phyloP scores from a whole-genome alignment of 1,139 yeast species.

The Petasospora fabianii region DNA sequence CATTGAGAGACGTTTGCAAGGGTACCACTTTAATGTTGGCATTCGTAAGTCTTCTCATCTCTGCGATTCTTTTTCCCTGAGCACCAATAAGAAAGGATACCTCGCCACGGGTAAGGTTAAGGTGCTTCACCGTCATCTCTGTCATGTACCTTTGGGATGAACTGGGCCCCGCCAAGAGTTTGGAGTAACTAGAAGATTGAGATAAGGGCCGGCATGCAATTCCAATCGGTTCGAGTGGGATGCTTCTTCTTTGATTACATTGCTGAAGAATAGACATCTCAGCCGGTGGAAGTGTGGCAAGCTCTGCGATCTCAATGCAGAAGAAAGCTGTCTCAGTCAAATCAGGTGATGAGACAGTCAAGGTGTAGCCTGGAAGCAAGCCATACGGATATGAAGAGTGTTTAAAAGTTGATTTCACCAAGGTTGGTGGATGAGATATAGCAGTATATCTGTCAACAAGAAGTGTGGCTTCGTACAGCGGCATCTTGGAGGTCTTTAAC shows the following conservation, averaged over 20 bases:
- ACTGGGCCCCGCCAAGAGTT: too few species aligned
- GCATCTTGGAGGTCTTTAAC: constrained; percentile 2
- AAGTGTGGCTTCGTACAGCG: not conserved
- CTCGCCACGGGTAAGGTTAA: constrained; percentile 28
- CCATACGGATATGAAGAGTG: constrained; percentile 9
- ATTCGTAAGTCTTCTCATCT: constrained; percentile 25
- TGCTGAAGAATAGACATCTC: too few species aligned
- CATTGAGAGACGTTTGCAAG: too few species aligned
- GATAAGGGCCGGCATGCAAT: too few species aligned
- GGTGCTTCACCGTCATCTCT: constrained; percentile 10
- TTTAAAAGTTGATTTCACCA: not conserved
- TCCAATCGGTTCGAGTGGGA: too few species aligned
- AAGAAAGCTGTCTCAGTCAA: too few species aligned
- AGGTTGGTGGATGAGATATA: not conserved
- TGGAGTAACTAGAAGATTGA: too few species aligned
- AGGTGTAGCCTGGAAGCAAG: constrained; percentile 12
- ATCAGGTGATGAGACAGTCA: not conserved
- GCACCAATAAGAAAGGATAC: constrained; percentile 34
- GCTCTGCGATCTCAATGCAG: too few species aligned
- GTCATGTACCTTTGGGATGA: too few species aligned
- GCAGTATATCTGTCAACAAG: constrained; percentile 8
- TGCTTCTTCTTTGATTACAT: too few species aligned
- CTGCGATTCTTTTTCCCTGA: constrained; percentile 29
- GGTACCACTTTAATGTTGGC: constrained; percentile 33
- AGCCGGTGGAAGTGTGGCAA: too few species aligned